These are phyloP conservation scores for Tuctoria greenei DNA, from an alignment of 176 grass and related monocot species.

Conservation along the genomic window DNA sequence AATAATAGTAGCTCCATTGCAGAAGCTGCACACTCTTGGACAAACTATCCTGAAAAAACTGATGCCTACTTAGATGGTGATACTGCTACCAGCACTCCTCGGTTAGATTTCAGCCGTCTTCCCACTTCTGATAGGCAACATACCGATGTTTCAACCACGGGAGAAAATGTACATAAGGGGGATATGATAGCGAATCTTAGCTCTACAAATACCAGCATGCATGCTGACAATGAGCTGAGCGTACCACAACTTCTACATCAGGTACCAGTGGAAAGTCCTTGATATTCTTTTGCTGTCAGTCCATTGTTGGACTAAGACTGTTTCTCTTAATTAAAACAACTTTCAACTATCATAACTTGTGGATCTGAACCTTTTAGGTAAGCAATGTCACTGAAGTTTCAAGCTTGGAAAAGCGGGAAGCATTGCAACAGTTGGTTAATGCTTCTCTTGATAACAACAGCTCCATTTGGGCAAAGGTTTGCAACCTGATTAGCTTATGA, in stretches of 20 bases:
- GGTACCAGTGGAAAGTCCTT: constrained; percentile 35
- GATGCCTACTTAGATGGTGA: constrained; percentile 62
- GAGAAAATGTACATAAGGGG: constrained; percentile 42
- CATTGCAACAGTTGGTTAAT: constrained; percentile 68
- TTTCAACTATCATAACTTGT: too few species aligned
- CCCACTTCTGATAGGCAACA: constrained; percentile 43
- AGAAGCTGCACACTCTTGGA: constrained; percentile 58
- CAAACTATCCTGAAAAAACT: constrained; percentile 58
- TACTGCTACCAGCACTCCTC: constrained; percentile 65
- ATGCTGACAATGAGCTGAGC: constrained; percentile 45
- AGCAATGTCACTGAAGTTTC: constrained; percentile 55
- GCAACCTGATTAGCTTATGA: neutral
- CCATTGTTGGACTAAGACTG: too few species aligned
- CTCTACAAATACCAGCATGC: constrained; percentile 40
- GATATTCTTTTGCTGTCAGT: too few species aligned
- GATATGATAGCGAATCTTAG: constrained; percentile 35
- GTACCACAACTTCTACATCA: constrained; percentile 81
- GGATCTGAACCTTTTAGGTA: constrained; percentile 42
- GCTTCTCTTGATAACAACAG: constrained; percentile 58
- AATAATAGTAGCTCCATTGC: constrained; percentile 32
- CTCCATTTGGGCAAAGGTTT: constrained; percentile 83
- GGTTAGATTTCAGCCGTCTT: constrained; percentile 45
- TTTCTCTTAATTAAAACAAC: too few species aligned
- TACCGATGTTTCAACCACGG: constrained; percentile 30
- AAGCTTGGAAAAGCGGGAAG: constrained; percentile 51